phyloP scores from a whole-genome alignment of 2,329 filamentous ascomycete species.

The Apiospora malaysiana region DNA sequence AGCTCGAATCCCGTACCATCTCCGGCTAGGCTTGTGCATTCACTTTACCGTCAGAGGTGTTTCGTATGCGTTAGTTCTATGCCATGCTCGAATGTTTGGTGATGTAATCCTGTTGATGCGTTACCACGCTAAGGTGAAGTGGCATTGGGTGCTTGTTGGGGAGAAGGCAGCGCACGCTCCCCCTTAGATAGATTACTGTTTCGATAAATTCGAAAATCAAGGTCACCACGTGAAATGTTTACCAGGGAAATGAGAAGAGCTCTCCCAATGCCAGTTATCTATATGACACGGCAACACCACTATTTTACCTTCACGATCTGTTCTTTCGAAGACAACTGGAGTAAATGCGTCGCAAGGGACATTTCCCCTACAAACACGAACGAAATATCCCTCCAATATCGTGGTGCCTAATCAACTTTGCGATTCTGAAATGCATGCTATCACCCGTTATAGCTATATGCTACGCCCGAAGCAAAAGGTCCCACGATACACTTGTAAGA shows the following conservation, averaged over 20 bases:
- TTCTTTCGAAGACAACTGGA: not conserved
- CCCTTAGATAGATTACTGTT: no score
- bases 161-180: no score
- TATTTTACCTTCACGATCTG: not conserved
- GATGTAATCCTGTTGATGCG: slow-evolving; percentile 8
- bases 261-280: not conserved
- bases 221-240: not conserved
- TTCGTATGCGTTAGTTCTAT: not conserved
- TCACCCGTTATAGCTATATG: no score
- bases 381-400: no score
- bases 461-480: no score
- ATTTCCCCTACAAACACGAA: not conserved
- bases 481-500: no score
- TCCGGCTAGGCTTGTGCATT: not conserved
- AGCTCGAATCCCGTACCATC: not conserved
- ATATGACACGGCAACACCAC: not conserved
- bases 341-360: not conserved
- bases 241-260: not conserved
- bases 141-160: no score
- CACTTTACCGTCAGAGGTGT: not conserved
- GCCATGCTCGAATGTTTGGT: not conserved
- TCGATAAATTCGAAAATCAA: no score
- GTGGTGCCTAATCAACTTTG: no score
- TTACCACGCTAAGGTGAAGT: no score
- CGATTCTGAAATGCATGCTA: no score